Evolutionary conservation across 1,139 yeast genomes (phyloP).

Genomic region (Scheffersomyces segobiensis): DNA sequence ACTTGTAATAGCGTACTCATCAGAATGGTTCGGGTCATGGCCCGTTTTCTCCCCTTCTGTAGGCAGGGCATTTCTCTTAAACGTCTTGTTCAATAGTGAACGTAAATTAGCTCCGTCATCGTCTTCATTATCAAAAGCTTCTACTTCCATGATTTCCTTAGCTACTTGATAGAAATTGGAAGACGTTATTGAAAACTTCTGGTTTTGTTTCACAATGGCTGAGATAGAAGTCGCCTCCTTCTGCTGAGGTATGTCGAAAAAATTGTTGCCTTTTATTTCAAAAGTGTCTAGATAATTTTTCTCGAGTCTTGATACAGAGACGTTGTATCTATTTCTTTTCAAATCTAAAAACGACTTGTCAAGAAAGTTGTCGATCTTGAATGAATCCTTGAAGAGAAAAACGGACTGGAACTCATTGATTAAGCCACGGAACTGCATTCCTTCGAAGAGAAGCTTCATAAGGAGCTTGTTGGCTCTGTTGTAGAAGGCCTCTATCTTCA

Average conservation of each 20-base stretch:
- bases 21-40: slow-evolving; percentile 49
- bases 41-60: slow-evolving; percentile 5
- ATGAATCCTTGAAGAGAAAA: slow-evolving; percentile 51
- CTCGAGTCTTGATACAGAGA: slow-evolving; percentile 31
- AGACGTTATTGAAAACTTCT: slow-evolving; percentile 32
- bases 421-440: slow-evolving; percentile 54
- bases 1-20: slow-evolving; percentile 35
- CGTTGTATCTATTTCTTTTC: slow-evolving; percentile 30
- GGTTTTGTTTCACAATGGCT: slow-evolving; percentile 20
- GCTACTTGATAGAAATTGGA: slow-evolving; percentile 57
- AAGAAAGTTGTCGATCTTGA: slow-evolving; percentile 49
- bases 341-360: slow-evolving; percentile 35
- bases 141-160: slow-evolving; percentile 62
- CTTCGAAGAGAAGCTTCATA: slow-evolving; percentile 58
- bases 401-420: slow-evolving; percentile 52
- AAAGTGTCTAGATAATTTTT: slow-evolving; percentile 22
- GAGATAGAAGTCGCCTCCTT: slow-evolving; percentile 7
- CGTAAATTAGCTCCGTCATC: slow-evolving; percentile 42
- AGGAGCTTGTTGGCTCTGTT: slow-evolving; percentile 66
- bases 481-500: slow-evolving; percentile 64
- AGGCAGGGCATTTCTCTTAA: slow-evolving; percentile 15
- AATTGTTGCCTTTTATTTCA: neutral
- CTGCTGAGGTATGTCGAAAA: neutral
- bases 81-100: slow-evolving; percentile 37
- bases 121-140: slow-evolving; percentile 62